Base-by-base conservation (phyloP, 805 yeast species). In the Candida multigemmis region DNA sequence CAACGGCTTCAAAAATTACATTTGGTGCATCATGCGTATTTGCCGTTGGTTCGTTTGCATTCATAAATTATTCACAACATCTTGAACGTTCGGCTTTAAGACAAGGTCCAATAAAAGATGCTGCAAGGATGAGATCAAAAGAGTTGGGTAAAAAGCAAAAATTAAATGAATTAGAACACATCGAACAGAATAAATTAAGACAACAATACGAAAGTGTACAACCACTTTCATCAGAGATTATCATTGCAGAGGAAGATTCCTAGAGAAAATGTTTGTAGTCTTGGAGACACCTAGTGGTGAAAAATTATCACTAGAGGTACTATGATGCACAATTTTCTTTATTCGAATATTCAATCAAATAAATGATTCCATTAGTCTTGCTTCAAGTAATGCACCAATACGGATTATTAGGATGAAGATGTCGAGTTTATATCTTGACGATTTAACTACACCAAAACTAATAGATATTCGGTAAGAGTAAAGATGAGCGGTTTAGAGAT, bases 51-150 rank as follows among this genome's bases (percentile, higher is more conserved):
- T 68, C 91, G 0, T 74, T 78, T 12, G 51, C 69, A 4, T 81
- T 77, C 45, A 89, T 84, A 23, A 82, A 78, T 51, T 65, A 65
- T 31, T 65, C 78, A 23, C 93, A 85, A 40, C 68, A 68, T 20
- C 53, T 68, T 35, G 94, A 84, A 47, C 65, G 84, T 42, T 76
- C 71, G 12, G 77, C 79, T 2, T 58, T 83, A 24, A 77, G 79
- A 42, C 82, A 72, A 41, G 95, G 95, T 1, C 94, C 94, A 4
- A 72, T 81, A 41, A 81, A 81, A 42, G 95, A 84, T 48, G 85
- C 86, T 2, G 71, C 63, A 33, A 59, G 93, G 32, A 49, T 78
- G 33, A 64, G 65, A 24, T 66, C 60, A 23, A 68, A 69, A 40
- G 49, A 56, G 35, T 46, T 60, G 42, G 37, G 46, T 30, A 54